Base-by-base conservation (phyloP, 495 filamentous ascomycete species). In the Staphylotrichum tortipilum region DNA sequence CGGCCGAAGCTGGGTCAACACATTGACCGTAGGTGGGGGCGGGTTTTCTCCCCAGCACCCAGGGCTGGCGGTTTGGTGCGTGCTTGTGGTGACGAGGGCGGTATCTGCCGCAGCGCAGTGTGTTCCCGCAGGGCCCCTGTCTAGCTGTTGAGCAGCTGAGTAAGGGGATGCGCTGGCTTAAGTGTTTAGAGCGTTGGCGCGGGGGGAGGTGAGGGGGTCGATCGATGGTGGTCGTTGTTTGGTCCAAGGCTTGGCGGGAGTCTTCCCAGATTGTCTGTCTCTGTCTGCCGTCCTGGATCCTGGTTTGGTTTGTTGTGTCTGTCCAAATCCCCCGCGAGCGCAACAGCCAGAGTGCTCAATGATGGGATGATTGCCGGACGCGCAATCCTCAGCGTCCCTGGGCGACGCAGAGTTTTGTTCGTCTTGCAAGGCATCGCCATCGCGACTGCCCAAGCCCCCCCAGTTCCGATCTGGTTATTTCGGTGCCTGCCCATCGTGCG, bases 401-500 rank as follows among this genome's bases (percentile, higher is more conserved):
- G 19, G 14, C 38, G 35, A 38, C 47, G 33, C 21, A 15, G 49
- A 21, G 46, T 28, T 36, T 43, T 22, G 43, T 18, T 14, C 14
- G 34, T 52, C 28, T 41, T 40, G 37, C 44, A 34, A 24, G 18
- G 24, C 46, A 49, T 49, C 17, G 17, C 37, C 26, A 17, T 28
- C 26, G 26, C 26, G 26, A 28, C 26, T 28, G 6, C 47, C 2
- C 5, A 1, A 7, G 10, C 3, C 22, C 18, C 26, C 19, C 18
- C 19, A 21, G 31, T 34, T 30, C 49, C 37, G n/a, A 23, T 14
- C 3, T 43, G 17, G 49, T 64, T 61, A 64, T 64, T 49, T 64
- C 58, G 61, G 53, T 64, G 61, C 61, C 61, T 64, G 53, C 55
- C 44, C 18, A 18, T 31, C 10, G 24, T 23, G 34, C 23, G 39